These are phyloP conservation scores for Galerina sulciceps DNA, from an alignment of 768 basidiomycete genomes.

Conservation along the genomic window DNA sequence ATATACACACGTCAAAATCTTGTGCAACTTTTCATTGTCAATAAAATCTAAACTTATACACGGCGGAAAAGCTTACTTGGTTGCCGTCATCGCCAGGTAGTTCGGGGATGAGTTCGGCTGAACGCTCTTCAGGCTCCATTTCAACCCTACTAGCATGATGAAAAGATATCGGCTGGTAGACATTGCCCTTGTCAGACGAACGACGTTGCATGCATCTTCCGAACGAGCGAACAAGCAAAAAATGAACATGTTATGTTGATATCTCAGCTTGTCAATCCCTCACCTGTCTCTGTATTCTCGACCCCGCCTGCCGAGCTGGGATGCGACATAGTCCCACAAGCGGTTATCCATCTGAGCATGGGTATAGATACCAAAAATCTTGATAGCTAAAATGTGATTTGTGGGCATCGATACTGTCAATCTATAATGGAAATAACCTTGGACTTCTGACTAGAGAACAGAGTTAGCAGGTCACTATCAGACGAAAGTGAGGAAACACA, in stretches of 20 bases:
- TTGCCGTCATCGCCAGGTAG: conserved; percentile 39
- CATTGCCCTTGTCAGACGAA: conserved; percentile 25
- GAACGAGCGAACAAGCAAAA: neutral
- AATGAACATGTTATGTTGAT: conserved; percentile 24
- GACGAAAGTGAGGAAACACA: conserved; percentile 4
- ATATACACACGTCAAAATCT: conserved; percentile 48
- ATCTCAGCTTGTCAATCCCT: conserved; percentile 42
- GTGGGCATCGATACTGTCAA: neutral
- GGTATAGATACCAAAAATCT: conserved; percentile 42
- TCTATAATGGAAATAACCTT: conserved; percentile 24
- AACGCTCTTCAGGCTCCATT: neutral
- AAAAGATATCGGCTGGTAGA: conserved; percentile 45
- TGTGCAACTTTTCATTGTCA: conserved; percentile 36
- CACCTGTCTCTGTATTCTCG: conserved; percentile 49
- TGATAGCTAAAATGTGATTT: conserved; percentile 27
- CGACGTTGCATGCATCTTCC: conserved; percentile 2
- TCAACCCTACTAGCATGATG: neutral
- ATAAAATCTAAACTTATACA: conserved; percentile 32
- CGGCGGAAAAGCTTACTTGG: conserved; percentile 20
- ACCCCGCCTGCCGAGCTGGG: conserved; percentile 40
- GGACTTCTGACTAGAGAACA: conserved; percentile 21
- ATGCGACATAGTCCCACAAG: conserved; percentile 41
- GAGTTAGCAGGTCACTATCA: neutral
- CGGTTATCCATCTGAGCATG: conserved; percentile 40
- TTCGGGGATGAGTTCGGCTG: neutral